These are phyloP conservation scores for Rhytidiadelphus loreus DNA, from an alignment of 225 moss, liverwort and hornwort species.

Conservation along the genomic window DNA sequence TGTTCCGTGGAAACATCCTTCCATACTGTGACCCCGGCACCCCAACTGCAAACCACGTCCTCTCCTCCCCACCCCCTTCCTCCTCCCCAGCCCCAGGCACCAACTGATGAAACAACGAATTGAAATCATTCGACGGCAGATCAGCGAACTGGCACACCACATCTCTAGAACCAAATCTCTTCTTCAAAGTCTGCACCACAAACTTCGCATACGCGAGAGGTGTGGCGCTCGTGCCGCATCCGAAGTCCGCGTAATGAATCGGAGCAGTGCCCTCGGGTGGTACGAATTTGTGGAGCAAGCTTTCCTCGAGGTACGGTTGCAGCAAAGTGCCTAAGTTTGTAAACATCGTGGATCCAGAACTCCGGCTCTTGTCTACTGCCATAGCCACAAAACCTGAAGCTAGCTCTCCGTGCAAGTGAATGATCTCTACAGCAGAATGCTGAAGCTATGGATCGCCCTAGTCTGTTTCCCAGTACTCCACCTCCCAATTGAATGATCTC, in stretches of 20 bases:
- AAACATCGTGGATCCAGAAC: background rate
- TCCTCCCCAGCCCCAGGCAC: background rate
- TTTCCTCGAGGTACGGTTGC: conserved; percentile 1
- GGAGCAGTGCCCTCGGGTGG: background rate
- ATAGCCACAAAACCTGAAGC: background rate
- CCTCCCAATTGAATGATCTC: background rate
- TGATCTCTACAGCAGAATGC: background rate
- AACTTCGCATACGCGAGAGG: conserved; percentile 1
- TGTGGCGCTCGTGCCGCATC: conserved; percentile 7
- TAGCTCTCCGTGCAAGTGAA: background rate
- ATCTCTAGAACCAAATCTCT: background rate
- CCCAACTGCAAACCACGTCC: conserved; percentile 32
- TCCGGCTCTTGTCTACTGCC: background rate
- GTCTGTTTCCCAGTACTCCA: background rate
- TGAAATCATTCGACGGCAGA: conserved; percentile 52
- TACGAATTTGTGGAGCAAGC: background rate
- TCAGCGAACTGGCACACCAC: conserved; percentile 40
- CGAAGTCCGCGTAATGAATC: conserved; percentile 23
- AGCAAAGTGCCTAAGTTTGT: background rate
- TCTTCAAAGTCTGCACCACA: background rate
- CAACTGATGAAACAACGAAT: conserved; percentile 34
- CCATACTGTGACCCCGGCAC: conserved; percentile 35
- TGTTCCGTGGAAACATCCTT: conserved; percentile 40
- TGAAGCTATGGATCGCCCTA: background rate
- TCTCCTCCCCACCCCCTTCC: background rate